These are phyloP conservation scores for Bacterosira constricta DNA, from an alignment of 108 stramenopile species.

Conservation along the genomic window DNA sequence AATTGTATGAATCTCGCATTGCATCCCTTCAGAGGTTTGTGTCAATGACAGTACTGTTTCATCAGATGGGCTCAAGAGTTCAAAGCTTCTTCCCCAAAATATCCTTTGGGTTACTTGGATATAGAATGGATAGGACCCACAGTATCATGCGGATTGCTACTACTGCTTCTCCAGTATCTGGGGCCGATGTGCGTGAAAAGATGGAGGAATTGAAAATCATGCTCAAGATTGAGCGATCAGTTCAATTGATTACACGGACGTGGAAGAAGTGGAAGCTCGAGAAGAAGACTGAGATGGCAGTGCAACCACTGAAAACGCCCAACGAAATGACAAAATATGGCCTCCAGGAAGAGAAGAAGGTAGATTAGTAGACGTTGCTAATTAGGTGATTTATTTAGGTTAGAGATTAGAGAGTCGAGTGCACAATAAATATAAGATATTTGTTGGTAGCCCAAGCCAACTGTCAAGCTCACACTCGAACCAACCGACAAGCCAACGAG, in stretches of 20 bases:
- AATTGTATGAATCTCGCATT: slow-evolving; percentile 55
- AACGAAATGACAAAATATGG: too few relatives aligned
- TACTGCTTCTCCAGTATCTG: slow-evolving; percentile 11
- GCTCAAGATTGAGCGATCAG: slow-evolving; percentile 51
- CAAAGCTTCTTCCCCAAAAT: slow-evolving; percentile 20
- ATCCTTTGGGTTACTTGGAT: slow-evolving; percentile 19
- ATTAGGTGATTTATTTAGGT: too few relatives aligned
- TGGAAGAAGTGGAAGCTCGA: slow-evolving; percentile 15
- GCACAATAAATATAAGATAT: too few relatives aligned
- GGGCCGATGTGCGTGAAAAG: slow-evolving; percentile 6
- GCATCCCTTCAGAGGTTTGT: slow-evolving; percentile 50
- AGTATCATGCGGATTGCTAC: slow-evolving; percentile 6
- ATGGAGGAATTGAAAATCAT: slow-evolving; percentile 1
- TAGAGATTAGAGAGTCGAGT: too few relatives aligned
- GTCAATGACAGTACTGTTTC: slow-evolving; percentile 56
- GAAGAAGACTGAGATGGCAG: too few relatives aligned
- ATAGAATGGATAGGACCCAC: slow-evolving; percentile 18
- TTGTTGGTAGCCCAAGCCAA: too few relatives aligned
- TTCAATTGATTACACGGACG: slow-evolving; percentile 52
- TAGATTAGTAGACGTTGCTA: too few relatives aligned
- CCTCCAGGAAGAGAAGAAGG: too few relatives aligned
- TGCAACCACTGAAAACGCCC: too few relatives aligned
- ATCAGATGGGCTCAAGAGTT: slow-evolving; percentile 56
- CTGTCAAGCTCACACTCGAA: too few relatives aligned
- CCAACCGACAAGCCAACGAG: too few relatives aligned